These are phyloP conservation scores for Penicillium brasilianum DNA, from an alignment of 2,329 filamentous ascomycete species.

Conservation along the genomic window DNA sequence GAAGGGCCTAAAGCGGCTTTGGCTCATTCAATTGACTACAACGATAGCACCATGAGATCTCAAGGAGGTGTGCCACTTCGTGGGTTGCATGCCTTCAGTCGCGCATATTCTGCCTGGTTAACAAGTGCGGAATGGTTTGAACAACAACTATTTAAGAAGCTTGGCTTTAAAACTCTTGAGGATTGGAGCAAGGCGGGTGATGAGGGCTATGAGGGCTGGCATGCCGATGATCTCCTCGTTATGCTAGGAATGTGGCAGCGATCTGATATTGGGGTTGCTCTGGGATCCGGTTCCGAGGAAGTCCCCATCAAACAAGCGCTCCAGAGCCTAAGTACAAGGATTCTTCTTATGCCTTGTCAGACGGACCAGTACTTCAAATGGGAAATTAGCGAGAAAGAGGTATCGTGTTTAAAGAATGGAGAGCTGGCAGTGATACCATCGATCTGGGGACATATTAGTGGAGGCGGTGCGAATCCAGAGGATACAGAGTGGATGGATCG, in stretches of 20 bases:
- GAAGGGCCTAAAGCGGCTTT: slow-evolving; percentile 54
- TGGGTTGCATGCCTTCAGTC: slow-evolving; percentile 53
- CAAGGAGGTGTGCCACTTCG: slow-evolving; percentile 34
- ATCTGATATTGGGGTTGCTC: slow-evolving; percentile 42
- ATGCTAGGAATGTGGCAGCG: slow-evolving; percentile 54
- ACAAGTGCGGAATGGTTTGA: slow-evolving; percentile 55
- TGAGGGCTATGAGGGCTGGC: slow-evolving; percentile 46
- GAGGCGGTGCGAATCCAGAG: slow-evolving; percentile 32
- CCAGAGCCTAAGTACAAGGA: slow-evolving; percentile 28
- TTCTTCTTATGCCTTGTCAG: slow-evolving; percentile 44
- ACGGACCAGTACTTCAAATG: slow-evolving; percentile 47
- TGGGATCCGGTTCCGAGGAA: slow-evolving; percentile 23
- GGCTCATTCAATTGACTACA: slow-evolving; percentile 49
- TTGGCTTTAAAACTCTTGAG: slow-evolving; percentile 45
- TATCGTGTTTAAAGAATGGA: slow-evolving; percentile 24
- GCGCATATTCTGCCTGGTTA: slow-evolving; percentile 55
- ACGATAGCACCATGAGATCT: slow-evolving; percentile 18
- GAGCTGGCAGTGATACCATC: slow-evolving; percentile 37
- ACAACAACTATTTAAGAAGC: slow-evolving; percentile 44
- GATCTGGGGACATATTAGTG: slow-evolving; percentile 40
- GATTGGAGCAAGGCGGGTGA: slow-evolving; percentile 44
- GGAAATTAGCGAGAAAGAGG: slow-evolving; percentile 35
- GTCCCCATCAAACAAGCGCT: slow-evolving; percentile 22
- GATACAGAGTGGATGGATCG: slow-evolving; percentile 38
- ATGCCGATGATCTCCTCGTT: slow-evolving; percentile 51